Conservation (phyloP, 371 early-diverging fungal species). For the Syncephalastrum contaminatum region DNA sequence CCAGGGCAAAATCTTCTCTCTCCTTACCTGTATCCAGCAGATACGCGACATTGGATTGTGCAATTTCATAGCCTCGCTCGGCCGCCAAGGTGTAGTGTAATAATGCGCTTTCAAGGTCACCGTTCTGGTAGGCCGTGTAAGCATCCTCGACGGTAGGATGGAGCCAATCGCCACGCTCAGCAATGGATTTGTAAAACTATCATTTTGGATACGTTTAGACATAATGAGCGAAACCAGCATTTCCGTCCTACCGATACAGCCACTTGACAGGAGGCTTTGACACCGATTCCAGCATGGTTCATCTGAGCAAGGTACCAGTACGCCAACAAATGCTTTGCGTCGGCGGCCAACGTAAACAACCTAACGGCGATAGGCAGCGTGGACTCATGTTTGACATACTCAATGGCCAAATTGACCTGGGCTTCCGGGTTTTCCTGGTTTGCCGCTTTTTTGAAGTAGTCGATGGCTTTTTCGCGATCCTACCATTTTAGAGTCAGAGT, state of each 20-base stretch:
- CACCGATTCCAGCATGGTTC: conserved; percentile 46
- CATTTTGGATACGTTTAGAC: not conserved
- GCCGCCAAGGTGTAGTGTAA: conserved; percentile 78
- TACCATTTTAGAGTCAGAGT: conserved; percentile 6
- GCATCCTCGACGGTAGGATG: conserved; percentile 65
- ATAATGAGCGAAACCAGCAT: not conserved
- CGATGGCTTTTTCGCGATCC: conserved; percentile 51
- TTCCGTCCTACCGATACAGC: conserved; percentile 54
- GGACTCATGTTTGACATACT: conserved; percentile 31
- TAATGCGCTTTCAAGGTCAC: conserved; percentile 70
- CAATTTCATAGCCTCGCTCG: conserved; percentile 83
- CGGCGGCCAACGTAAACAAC: conserved; percentile 47
- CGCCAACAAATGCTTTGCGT: conserved; percentile 67
- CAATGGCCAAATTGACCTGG: conserved; percentile 54
- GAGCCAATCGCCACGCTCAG: conserved; percentile 85
- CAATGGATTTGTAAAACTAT: conserved; percentile 76
- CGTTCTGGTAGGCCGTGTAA: conserved; percentile 50
- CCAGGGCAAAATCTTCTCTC: not conserved
- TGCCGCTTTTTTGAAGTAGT: conserved; percentile 64
- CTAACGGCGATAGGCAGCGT: conserved; percentile 33
- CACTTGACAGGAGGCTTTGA: conserved; percentile 43
- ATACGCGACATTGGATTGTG: conserved; percentile 88
- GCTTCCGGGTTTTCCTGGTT: conserved; percentile 59
- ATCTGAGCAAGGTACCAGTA: conserved; percentile 74
- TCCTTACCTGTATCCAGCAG: conserved; percentile 73